Evolutionary conservation across 2,329 filamentous ascomycete genomes (phyloP), one percentile per base, ranked within the genome.

Genomic region (Fusarium buharicum): DNA sequence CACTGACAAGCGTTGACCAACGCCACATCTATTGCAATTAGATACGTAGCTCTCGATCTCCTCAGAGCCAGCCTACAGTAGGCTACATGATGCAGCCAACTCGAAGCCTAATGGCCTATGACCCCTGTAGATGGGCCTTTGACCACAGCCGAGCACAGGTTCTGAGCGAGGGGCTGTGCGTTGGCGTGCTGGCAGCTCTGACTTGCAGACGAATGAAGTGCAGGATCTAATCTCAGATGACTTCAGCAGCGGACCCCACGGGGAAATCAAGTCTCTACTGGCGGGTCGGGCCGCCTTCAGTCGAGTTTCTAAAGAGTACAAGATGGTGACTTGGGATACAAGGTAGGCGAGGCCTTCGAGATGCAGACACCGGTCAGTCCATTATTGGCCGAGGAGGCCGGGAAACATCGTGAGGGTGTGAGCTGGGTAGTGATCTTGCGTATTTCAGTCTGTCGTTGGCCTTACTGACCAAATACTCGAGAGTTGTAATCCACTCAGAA

Each of bases 341-440:
- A 14, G 17, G n/a, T 22, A 24, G 27, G 17, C 11, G 18, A 36
- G 40, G 24, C 44, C 34, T 43, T 22, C 9, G 55, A 31, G 30
- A 41, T 53, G 49, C 44, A 60, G 44, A 37, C 31, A 16, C 12
- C 9, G n/a, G 18, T 8, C 17, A 13, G 11, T 16, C 38, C 28
- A 10, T 24, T 16, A 60, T 59, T 60, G 55, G 49, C 9, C 8
- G 27, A 24, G 31, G 13, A 20, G 22, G 7, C 9, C 17, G 6
- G n/a, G 14, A n/a, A 10, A 27, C 27, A 37, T 34, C 16, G n/a
- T 24, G 34, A 55, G 57, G 57, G 55, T 55, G 57, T 60, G 22
- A 18, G 20, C 33, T 55, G 17, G 49, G 43, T 37, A 20, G 12
- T 14, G 8, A 36, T 46, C 30, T 28, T 52, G 20, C 17, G 14